A percentile compares a stretch with the other conserved stretches of the same genome.
phyloP scores from a whole-genome alignment of 2,329 filamentous ascomycete species.

The Exserohilum rostratum region DNA sequence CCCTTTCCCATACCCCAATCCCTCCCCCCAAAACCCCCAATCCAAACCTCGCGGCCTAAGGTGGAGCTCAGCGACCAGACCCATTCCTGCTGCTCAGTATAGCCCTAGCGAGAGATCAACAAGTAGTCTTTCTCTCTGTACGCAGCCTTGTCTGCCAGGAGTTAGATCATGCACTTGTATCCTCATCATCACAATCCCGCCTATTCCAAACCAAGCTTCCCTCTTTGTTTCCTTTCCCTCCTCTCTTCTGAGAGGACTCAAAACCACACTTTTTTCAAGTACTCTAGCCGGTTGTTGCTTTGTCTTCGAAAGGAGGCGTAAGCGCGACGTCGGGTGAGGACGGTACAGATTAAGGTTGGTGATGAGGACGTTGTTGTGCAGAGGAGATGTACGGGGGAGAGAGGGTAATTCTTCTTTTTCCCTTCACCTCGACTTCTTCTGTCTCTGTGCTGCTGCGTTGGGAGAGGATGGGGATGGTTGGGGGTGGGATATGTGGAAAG shows the following conservation, averaged over 20 bases:
- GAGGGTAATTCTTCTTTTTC: background rate
- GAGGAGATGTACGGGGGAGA: background rate
- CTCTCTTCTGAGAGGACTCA: background rate
- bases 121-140: conserved; percentile 7
- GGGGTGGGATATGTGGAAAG: background rate
- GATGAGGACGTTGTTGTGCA: background rate
- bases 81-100: conserved; percentile 62
- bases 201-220: background rate
- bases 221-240: background rate
- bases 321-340: conserved; percentile 19
- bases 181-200: background rate
- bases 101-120: conserved; percentile 57
- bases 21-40: background rate
- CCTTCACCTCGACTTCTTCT: background rate
- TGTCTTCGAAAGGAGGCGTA: background rate
- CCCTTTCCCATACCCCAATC: background rate
- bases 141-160: no score
- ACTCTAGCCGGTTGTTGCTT: conserved; percentile 10
- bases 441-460: no score
- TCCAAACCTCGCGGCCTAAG: conserved; percentile 52
- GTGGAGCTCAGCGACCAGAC: conserved; percentile 60
- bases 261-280: background rate
- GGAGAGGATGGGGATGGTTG: no score
- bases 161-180: conserved; percentile 16
- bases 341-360: background rate